phyloP scores from a whole-genome alignment of 345 rosid genomes.

The Mallotus nudiflorus region DNA sequence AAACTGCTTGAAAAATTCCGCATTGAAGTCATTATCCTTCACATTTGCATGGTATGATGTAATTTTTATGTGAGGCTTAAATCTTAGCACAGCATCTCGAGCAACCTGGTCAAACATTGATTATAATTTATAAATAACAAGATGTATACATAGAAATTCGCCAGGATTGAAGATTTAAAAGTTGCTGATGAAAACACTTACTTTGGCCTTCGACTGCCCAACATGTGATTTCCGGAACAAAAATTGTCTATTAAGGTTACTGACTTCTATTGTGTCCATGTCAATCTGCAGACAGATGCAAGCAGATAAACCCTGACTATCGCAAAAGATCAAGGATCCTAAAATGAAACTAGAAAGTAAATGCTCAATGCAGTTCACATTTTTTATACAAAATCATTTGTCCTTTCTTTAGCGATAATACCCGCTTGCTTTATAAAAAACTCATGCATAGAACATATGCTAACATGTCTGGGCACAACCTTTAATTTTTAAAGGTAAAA shows the following conservation, averaged over 20 bases:
- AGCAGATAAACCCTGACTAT: background rate
- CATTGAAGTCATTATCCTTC: slow-evolving; percentile 75
- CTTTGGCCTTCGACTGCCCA: slow-evolving; percentile 98
- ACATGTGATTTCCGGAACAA: slow-evolving; percentile 91
- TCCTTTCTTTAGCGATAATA: background rate
- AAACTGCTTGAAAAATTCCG: slow-evolving; percentile 92
- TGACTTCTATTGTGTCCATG: slow-evolving; percentile 99
- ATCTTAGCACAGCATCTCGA: slow-evolving; percentile 89
- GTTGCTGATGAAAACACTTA: slow-evolving; percentile 15
- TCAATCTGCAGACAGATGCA: slow-evolving; percentile 66
- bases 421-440: background rate
- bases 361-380: background rate
- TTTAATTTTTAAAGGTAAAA: background rate
- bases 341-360: background rate
- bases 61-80: slow-evolving; percentile 83
- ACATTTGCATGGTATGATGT: slow-evolving; percentile 90
- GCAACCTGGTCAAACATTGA: slow-evolving; percentile 66
- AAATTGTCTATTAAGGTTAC: slow-evolving; percentile 96
- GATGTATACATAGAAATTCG: background rate
- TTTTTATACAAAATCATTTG: background rate
- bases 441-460: background rate
- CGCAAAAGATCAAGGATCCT: background rate
- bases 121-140: slow-evolving; percentile 4
- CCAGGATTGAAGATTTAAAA: slow-evolving; percentile 5
- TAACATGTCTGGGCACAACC: background rate